Base-by-base conservation (phyloP, 2,329 filamentous ascomycete genomes). In the Monosporascus sp. region DNA sequence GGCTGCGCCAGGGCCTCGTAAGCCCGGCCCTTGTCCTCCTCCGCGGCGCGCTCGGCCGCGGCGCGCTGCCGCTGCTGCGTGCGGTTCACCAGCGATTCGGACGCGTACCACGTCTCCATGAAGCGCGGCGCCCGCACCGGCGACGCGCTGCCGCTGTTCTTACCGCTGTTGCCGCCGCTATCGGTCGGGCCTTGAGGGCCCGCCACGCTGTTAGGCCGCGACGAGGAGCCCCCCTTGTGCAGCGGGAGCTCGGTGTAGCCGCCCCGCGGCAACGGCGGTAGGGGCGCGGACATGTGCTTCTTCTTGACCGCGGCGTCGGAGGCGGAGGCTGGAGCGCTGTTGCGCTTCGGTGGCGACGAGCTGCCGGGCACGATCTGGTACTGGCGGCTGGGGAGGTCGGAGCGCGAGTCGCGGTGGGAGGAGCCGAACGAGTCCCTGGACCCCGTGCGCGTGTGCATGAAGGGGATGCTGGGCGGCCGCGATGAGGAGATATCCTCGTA, bases 391-490 rank as follows among this genome's bases (percentile, higher is more conserved):
- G 82, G 79, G 14, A 84, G 73, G 60, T 85, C 75, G 53, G 72
- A 56, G 38, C 77, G 78, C 0, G 84, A 84, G 58, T 82, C 76
- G 49, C 76, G 75, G 40, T 57, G 77, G 63, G 49, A 79, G 55
- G 78, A 80, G 24, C 72, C 73, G 48, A 78, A 70, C 4, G 81
- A 84, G 35, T 80, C 78, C 11, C 80, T 78, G 2, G 85, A 89
- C 47, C 80, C 75, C 17, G 75, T 78, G 37, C 91, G 83, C 0
- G 89, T 95, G 65, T 94, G 86, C 71, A 89, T 82, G 70, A 96
- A 97, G 0, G 91, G 86, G 49, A 96, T 78, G 1, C 80, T 80
- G 1, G 76, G 77, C 1, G 79, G 79, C 2, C 74, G 74, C 37
- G 31, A 31, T 9, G 28, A 35, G 3, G 73, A 72, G 7, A 77